phyloP scores from a whole-genome alignment of 1,284 basidiomycete species.

The Gomphus bonarii region DNA sequence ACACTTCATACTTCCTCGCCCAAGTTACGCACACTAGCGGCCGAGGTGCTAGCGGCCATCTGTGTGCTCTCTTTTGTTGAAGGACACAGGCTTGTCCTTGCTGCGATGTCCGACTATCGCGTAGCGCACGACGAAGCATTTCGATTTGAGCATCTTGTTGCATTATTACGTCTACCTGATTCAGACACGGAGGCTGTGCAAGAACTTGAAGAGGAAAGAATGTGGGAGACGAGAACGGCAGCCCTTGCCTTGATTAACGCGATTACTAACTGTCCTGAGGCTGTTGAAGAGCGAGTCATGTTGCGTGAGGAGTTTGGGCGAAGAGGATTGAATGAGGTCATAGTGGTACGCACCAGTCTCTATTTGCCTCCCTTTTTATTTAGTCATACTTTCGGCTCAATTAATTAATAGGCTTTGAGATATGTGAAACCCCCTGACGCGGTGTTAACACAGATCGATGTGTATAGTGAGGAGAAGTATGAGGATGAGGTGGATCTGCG shows the following conservation, averaged over 20 bases:
- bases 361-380: neutral
- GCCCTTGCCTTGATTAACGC: conserved; percentile 77
- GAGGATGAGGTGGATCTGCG: conserved; percentile 82
- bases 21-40: conserved; percentile 63
- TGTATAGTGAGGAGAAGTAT: conserved; percentile 81
- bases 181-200: conserved; percentile 27
- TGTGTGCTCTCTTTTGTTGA: conserved; percentile 65
- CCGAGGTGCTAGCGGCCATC: conserved; percentile 77
- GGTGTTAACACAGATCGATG: conserved; percentile 64
- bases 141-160: conserved; percentile 72
- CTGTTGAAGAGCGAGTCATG: conserved; percentile 67
- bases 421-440: conserved; percentile 70
- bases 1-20: conserved; percentile 56
- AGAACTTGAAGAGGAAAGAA: conserved; percentile 41
- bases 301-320: conserved; percentile 74
- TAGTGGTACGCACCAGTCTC: conserved; percentile 50
- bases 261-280: conserved; percentile 66
- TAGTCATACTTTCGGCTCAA: neutral
- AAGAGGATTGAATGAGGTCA: conserved; percentile 72
- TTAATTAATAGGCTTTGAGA: conserved; percentile 44
- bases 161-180: conserved; percentile 50
- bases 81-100: conserved; percentile 66
- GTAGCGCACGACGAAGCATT: conserved; percentile 64
- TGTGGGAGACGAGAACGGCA: conserved; percentile 77
- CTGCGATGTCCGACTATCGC: conserved; percentile 73